phyloP scores from a whole-genome alignment of 805 yeast genomes.

The Zygotorulaspora florentina region DNA sequence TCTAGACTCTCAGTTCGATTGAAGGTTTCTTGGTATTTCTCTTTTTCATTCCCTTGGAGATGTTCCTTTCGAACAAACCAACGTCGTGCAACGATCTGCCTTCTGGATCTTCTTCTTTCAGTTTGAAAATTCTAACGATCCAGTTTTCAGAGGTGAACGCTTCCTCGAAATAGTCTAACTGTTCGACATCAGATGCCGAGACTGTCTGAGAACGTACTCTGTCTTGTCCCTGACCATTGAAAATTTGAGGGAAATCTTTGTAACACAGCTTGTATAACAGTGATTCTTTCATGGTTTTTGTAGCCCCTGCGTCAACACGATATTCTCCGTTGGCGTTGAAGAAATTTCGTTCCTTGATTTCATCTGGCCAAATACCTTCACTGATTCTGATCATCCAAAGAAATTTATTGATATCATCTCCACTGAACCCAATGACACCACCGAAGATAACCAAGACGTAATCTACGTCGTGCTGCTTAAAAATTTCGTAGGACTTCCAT shows the following conservation, averaged over 20 bases:
- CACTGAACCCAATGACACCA: slow-evolving; percentile 87
- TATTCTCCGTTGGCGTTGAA: slow-evolving; percentile 87
- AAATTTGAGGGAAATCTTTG: slow-evolving; percentile 76
- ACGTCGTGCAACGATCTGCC: slow-evolving; percentile 74
- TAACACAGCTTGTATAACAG: slow-evolving; percentile 93
- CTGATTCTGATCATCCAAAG: slow-evolving; percentile 98
- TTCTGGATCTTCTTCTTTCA: slow-evolving; percentile 79
- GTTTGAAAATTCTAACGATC: slow-evolving; percentile 91
- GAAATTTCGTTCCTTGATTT: slow-evolving; percentile 76
- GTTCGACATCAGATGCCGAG: slow-evolving; percentile 45
- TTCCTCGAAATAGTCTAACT: slow-evolving; percentile 80
- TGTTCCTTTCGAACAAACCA: slow-evolving; percentile 46
- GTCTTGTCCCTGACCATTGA: slow-evolving; percentile 58
- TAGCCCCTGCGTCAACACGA: slow-evolving; percentile 75
- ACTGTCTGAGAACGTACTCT: slow-evolving; percentile 85
- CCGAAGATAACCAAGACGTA: slow-evolving; percentile 92
- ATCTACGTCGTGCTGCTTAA: slow-evolving; percentile 90
- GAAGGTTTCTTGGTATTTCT: slow-evolving; percentile 48
- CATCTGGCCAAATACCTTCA: slow-evolving; percentile 99
- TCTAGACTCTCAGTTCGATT: slow-evolving; percentile 44
- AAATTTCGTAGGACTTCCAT: slow-evolving; percentile 80
- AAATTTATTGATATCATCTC: slow-evolving; percentile 95
- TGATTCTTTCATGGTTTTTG: slow-evolving; percentile 82
- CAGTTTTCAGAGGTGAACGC: slow-evolving; percentile 94
- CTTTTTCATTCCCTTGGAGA: slow-evolving; percentile 35